These are phyloP conservation scores for Oemleria cerasiformis DNA, from an alignment of 306 rosid species.

Conservation along the genomic window DNA sequence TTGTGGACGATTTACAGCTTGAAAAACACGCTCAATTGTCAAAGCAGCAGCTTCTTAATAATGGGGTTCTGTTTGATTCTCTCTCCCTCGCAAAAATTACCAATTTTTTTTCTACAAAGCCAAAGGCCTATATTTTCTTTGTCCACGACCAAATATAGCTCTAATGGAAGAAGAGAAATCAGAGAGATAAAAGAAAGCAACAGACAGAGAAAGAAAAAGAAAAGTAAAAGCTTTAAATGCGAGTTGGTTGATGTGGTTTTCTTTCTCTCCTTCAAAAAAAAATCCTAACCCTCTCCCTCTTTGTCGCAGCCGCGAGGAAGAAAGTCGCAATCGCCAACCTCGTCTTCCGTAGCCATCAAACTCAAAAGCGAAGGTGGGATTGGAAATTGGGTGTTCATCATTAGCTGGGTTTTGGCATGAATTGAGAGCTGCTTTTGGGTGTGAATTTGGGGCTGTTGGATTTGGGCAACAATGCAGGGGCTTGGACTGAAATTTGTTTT, in stretches of 20 bases:
- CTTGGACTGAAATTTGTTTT: no score
- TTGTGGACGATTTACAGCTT: slow-evolving; percentile 24
- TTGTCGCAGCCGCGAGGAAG: no score
- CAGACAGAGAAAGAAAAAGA: slow-evolving; percentile 10
- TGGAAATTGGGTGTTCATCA: no score
- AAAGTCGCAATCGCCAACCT: no score
- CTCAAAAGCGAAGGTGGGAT: no score
- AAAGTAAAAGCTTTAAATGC: slow-evolving; percentile 67
- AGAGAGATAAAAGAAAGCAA: slow-evolving; percentile 24
- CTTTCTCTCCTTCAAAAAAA: slow-evolving; percentile 24
- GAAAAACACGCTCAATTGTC: slow-evolving; percentile 7
- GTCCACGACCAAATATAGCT: slow-evolving; percentile 7
- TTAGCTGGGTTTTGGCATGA: no score
- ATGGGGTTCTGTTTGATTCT: background rate
- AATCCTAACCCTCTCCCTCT: no score
- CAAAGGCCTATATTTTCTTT: slow-evolving; percentile 6
- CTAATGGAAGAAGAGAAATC: background rate
- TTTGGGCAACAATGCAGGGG: no score
- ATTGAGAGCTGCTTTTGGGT: no score
- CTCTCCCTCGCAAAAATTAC: background rate
- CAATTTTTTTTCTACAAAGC: background rate
- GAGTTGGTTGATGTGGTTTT: slow-evolving; percentile 70
- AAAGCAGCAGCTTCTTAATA: slow-evolving; percentile 15
- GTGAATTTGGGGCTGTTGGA: no score
- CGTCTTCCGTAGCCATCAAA: no score